Conservation (phyloP, 139 green algal species). For the Micromonas commoda region DNA sequence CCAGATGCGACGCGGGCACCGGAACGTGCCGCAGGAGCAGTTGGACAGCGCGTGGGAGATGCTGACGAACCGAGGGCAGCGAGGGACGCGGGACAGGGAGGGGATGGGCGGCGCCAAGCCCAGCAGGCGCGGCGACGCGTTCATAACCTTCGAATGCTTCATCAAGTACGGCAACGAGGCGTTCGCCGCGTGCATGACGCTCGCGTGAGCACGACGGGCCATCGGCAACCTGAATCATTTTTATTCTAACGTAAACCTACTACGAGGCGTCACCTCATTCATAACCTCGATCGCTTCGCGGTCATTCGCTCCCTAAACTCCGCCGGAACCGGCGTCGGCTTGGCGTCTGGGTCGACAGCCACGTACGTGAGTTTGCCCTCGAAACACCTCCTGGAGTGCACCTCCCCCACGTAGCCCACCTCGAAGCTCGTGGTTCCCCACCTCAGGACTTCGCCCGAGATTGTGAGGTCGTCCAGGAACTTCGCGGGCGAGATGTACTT, state of each 20-base stretch:
- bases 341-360: background rate
- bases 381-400: background rate
- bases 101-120: too few species aligned
- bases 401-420: background rate
- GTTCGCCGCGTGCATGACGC: background rate
- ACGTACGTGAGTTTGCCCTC: slow-evolving; percentile 5
- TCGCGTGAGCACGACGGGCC: background rate
- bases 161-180: background rate
- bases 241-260: background rate
- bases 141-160: background rate
- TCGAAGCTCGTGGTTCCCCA: background rate
- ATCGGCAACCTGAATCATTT: slow-evolving; percentile 1
- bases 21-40: slow-evolving; percentile 18
- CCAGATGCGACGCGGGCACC: background rate
- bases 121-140: background rate
- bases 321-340: background rate
- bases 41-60: background rate
- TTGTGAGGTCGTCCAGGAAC: background rate
- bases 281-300: background rate
- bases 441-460: background rate
- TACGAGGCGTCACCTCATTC: background rate
- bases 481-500: background rate
- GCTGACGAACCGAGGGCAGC: background rate
- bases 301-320: background rate
- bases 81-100: too few species aligned